Evolutionary conservation across 257 asterid genomes (phyloP), one percentile per base, ranked within the genome.

Genomic region (Ocimum tenuiflorum): DNA sequence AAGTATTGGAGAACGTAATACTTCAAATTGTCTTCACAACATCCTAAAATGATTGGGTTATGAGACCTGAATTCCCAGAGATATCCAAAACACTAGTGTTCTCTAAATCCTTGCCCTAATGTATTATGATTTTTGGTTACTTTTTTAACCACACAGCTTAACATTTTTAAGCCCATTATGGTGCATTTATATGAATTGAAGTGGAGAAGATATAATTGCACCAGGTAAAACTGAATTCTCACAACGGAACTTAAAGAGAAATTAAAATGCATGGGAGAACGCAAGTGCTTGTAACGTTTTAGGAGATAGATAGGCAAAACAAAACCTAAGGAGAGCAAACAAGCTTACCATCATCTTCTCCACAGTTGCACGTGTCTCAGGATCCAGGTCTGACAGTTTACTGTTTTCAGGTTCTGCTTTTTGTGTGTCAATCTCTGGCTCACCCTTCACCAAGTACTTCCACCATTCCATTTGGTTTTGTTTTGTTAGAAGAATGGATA

Each of bases 391-490:
- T 33, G 94, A 70, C 10, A 91, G 69, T 35, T 77, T 85, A 73
- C 95, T 91, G 65, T 22, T 81, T 77, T 88, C 98, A 13, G 96
- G 98, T 78, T 87, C 96, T 47, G 81, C 91, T 71, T 87, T 89
- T 76, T 87, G 91, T 9, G 92, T 89, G 79, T 91, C 95, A 29
- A 91, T 60, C 75, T 85, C 92, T 1, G 95, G 98, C 49, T 84
- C 95, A 72, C 96, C 98, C 84, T 91, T 89, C 72, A 89, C 91
- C 73, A 86, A 35, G 73, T 65, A 86, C 71, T 89, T 89, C 98
- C 98, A 91, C 96, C 98, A 87, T 48, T 85, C 91, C 95, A 89
- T 91, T 77, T 87, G 95, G 73, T 91, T 81, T 22, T 82, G 89
- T 70, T 91, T 91, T 12, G 96, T 88, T 22, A 91, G 78, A 77